A percentile compares a stretch with the other conserved stretches of the same genome.
Conservation (phyloP, 768 basidiomycete genomes). For the Lentinula sp. region DNA sequence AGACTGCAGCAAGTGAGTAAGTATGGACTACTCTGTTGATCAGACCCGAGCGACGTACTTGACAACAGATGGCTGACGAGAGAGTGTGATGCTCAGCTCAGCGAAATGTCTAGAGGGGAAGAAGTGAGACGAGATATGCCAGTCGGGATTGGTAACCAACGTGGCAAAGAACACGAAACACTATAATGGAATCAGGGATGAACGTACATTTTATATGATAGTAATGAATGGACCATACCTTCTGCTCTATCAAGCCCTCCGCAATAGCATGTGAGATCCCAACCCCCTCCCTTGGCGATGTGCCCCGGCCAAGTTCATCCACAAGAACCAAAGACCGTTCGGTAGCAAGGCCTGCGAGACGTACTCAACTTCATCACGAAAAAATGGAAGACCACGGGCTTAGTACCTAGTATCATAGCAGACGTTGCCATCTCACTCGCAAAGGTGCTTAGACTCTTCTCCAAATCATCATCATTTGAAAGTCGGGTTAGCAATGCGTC, state of each 20-base stretch:
- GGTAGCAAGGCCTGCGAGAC: conserved; percentile 56
- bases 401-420: conserved; percentile 80
- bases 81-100: conserved; percentile 74
- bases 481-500: conserved; percentile 81
- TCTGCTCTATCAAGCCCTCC: conserved; percentile 65
- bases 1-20: conserved; percentile 39
- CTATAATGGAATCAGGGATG: conserved; percentile 27
- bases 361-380: not conserved
- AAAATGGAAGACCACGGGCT: not conserved
- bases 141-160: conserved; percentile 28
- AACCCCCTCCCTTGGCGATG: conserved; percentile 74
- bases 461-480: conserved; percentile 92
- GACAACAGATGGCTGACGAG: conserved; percentile 70
- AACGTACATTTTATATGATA: not conserved
- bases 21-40: not conserved
- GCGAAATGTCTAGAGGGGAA: conserved; percentile 57
- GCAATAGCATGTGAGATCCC: conserved; percentile 83
- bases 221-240: conserved; percentile 36
- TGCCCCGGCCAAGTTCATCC: conserved; percentile 93
- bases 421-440: conserved; percentile 91
- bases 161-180: conserved; percentile 90
- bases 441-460: conserved; percentile 89
- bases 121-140: not conserved
- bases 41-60: conserved; percentile 43
- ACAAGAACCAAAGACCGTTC: conserved; percentile 71